Evolutionary conservation across 2,329 filamentous ascomycete genomes (phyloP).

Genomic region (Aspergillus hiratsukae): DNA sequence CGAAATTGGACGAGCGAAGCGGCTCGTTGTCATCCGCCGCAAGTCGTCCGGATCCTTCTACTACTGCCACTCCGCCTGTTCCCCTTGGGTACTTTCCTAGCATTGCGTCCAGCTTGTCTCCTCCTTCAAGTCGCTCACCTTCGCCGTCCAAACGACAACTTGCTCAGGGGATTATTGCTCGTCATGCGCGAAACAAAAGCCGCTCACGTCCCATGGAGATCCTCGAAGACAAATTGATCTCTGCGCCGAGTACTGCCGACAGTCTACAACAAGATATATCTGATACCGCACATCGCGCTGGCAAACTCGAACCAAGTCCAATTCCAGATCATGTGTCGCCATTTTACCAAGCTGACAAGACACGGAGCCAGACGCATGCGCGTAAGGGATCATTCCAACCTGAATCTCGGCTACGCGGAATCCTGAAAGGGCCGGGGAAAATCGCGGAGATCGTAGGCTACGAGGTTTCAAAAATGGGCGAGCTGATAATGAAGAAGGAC

Average conservation of each 20-base stretch:
- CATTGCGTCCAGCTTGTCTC: conserved; percentile 60
- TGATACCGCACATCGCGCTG: conserved; percentile 13
- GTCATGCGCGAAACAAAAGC: conserved; percentile 37
- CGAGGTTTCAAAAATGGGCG: conserved; percentile 59
- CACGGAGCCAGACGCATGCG: conserved; percentile 15
- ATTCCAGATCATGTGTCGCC: conserved; percentile 23
- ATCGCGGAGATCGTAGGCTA: conserved; percentile 69
- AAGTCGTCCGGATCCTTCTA: conserved; percentile 34
- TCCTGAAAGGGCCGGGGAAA: conserved; percentile 68
- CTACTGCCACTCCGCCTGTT: conserved; percentile 41
- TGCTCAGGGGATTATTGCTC: conserved; percentile 37
- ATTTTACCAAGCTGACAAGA: conserved; percentile 21
- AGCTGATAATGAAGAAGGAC: conserved; percentile 58
- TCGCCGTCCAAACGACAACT: conserved; percentile 60
- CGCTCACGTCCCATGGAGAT: conserved; percentile 37
- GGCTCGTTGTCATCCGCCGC: conserved; percentile 51
- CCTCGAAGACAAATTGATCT: conserved; percentile 18
- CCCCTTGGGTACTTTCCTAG: conserved; percentile 50
- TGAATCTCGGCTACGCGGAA: conserved; percentile 62
- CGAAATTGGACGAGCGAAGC: conserved; percentile 54
- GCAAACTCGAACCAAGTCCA: conserved; percentile 25
- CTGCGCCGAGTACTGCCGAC: conserved; percentile 15
- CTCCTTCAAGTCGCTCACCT: conserved; percentile 56
- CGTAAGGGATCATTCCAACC: conserved; percentile 31
- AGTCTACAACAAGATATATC: conserved; percentile 6